Evolutionary conservation across 2,329 filamentous ascomycete genomes (phyloP), one percentile per base, ranked within the genome.

Genomic region (Colletotrichum sp.): DNA sequence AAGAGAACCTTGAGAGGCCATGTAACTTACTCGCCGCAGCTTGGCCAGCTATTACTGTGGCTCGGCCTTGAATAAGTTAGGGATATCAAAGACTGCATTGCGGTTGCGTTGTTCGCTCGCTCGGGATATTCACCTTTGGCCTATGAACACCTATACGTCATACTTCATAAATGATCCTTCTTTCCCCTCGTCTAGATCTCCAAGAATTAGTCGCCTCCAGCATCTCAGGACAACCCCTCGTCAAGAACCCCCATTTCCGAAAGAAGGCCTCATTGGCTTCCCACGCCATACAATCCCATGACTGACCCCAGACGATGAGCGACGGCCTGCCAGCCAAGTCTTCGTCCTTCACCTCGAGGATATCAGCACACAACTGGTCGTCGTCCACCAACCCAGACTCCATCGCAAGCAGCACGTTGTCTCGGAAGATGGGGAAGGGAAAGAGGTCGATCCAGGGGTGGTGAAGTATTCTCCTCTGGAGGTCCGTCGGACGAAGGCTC

Each of bases 231-330:
- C 85, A 87, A 0, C 83, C 85, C 2, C 78, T 76, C 0, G 87
- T 61, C 10, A 87, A 67, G 80, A 82, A 83, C 2, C 78, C 81
- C 86, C 87, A 90, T 75, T 89, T 89, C 43, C 80, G 81, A 2
- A 87, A 77, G 76, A 91, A 90, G 0, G 74, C 72, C 9, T 83
- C 82, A 1, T 84, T 88, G 3, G 87, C 81, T 75, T 90, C 89
- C 89, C 89, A 91, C 16, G 83, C 86, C 0, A 72, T 74, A 2
- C 81, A 68, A 52, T 89, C 83, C 81, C 84, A 86, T 0, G 59
- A 61, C 26, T 34, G 26, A 1, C 59, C 59, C 28, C 59, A 61
- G 18, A 61, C 28, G 18, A 61, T 61, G 24, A 61, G 28, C 0
- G 59, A 61, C 59, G 59, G 59, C 59, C 28, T 61, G 18, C 59